Evolutionary conservation across 768 basidiomycete species (phyloP), one percentile per base, ranked within the genome.

Genomic region (Mycena sanguinolenta): DNA sequence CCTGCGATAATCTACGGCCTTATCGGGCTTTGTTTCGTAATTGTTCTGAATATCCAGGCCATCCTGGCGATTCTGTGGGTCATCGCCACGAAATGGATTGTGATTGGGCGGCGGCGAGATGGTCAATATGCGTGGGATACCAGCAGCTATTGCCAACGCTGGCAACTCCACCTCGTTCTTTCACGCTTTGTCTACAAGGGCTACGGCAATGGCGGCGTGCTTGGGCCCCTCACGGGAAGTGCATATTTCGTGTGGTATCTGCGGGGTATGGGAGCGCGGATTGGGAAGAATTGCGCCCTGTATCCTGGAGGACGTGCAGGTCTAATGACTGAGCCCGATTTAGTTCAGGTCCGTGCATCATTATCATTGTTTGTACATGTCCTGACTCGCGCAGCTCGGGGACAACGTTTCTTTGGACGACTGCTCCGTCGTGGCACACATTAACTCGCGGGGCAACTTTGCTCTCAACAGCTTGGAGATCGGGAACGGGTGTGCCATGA

Each of bases 271-370:
- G 85, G 85, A 21, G 82, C 84, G 13, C 81, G 77, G 57, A 83
- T 86, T 52, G 85, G 85, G 10, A 77, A 77, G 70, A 81, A 85
- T 69, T 83, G 82, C 66, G 72, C 79, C 0, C 75, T 85, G 17
- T 85, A 80, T 75, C 81, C 82, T 0, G 84, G 84, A 25, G 84
- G 84, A 17, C 80, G 77, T n/a, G 69, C 74, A 1, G 84, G 84
- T 9, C 68, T 84, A n/a, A 84, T 86, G 84, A 85, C 84, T 2
- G 85, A 86, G 67, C 84, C 85, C 25, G 85, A 86, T 76, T 77
- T 86, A 2, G 80, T 86, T 28, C 81, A 83, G 75, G 83, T 83
- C 49, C n/a, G 1, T 28, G 14, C 19, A 23, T 21, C 13, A 10
- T 3, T 21, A 23, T 54, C 23, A 2, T 34, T 34, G 9, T 8